Conservation (phyloP, 2,329 filamentous ascomycete species). For the Remersonia thermophila region DNA sequence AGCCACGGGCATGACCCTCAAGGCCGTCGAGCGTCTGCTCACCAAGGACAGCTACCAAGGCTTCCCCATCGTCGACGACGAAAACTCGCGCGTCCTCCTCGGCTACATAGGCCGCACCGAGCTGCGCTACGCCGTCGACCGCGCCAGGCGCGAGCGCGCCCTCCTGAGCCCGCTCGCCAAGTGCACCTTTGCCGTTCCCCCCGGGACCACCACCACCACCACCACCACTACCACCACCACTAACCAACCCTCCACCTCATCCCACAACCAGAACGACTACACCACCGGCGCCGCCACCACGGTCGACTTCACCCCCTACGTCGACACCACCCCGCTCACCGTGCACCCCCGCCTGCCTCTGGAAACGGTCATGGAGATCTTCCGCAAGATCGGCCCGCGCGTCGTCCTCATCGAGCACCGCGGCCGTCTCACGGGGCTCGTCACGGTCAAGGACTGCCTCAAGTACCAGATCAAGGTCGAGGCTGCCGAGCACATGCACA, state of each 20-base stretch:
- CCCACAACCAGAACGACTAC: slow-evolving; percentile 31
- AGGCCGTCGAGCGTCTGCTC: slow-evolving; percentile 65
- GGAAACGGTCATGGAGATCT: slow-evolving; percentile 96
- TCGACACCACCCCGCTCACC: slow-evolving; percentile 79
- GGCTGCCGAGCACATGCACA: slow-evolving; percentile 61
- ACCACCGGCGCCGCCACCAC: slow-evolving; percentile 17
- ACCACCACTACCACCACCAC: slow-evolving; percentile 31
- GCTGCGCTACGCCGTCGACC: slow-evolving; percentile 77
- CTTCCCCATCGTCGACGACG: slow-evolving; percentile 79
- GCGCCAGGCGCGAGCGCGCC: slow-evolving; percentile 56
- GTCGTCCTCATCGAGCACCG: slow-evolving; percentile 89
- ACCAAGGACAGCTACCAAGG: slow-evolving; percentile 75
- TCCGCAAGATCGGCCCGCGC: slow-evolving; percentile 92
- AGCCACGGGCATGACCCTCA: slow-evolving; percentile 59
- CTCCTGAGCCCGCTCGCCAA: slow-evolving; percentile 57
- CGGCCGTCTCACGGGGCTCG: slow-evolving; percentile 68
- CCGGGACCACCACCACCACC: slow-evolving; percentile 18
- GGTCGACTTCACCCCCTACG: slow-evolving; percentile 74
- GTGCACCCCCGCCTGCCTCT: slow-evolving; percentile 84
- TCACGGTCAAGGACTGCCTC: slow-evolving; percentile 93
- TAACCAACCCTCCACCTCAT: slow-evolving; percentile 23
- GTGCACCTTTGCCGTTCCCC: slow-evolving; percentile 57
- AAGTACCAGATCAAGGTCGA: slow-evolving; percentile 97
- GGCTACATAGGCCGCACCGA: slow-evolving; percentile 93
- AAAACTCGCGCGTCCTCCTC: slow-evolving; percentile 56